These are phyloP conservation scores for Emmonsia crescens DNA, from an alignment of 2,329 filamentous ascomycete genomes.

Conservation along the genomic window DNA sequence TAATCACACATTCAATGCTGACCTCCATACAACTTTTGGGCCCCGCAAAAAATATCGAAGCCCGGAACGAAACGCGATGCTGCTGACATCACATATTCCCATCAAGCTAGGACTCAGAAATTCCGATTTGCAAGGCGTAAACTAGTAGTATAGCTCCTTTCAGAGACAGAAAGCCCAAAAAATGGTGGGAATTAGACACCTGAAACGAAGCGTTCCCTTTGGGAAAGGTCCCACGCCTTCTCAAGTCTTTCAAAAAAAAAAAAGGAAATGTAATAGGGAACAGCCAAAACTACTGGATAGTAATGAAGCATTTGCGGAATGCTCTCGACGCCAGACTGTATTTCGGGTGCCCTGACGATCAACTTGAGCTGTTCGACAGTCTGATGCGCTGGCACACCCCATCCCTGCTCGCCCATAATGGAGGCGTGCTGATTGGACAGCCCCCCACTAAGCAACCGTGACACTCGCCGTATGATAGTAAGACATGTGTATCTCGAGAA, in stretches of 20 bases:
- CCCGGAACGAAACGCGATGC: neutral
- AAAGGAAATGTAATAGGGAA: neutral
- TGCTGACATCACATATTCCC: neutral
- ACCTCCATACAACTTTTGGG: neutral
- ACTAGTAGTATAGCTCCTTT: neutral
- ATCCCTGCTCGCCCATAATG: neutral
- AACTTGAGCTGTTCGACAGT: neutral
- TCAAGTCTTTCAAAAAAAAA: neutral
- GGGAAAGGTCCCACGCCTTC: neutral
- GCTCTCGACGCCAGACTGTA: neutral
- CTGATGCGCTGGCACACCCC: neutral
- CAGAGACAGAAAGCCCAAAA: neutral
- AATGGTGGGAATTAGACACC: neutral
- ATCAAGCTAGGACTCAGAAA: neutral
- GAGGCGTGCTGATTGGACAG: neutral
- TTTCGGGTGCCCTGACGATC: conserved; percentile 2
- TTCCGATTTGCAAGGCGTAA: neutral
- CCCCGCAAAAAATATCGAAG: neutral
- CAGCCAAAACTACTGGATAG: neutral
- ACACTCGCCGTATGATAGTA: neutral
- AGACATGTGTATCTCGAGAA: neutral
- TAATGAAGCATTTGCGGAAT: neutral
- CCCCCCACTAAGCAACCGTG: neutral
- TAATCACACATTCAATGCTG: neutral
- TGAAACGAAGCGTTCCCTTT: neutral